Percentiles rank a stretch among this genome's conserved stretches.
Evolutionary conservation across 2,329 filamentous ascomycete species (phyloP).

Genomic region (Fusarium burgessii): DNA sequence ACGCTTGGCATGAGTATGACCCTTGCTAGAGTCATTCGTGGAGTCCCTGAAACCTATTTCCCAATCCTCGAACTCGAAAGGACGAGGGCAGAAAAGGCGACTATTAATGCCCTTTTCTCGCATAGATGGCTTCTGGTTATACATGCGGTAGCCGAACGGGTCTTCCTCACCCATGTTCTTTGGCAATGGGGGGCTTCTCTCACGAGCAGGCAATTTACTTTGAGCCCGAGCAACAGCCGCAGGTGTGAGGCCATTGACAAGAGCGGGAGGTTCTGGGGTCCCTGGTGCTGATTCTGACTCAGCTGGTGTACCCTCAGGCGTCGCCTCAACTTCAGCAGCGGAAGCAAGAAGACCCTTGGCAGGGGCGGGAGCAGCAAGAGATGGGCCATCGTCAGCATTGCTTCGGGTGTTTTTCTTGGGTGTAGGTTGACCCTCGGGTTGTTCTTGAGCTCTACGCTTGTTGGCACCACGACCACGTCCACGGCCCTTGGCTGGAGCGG

Average conservation of each 20-base stretch:
- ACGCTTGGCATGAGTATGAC: constrained; percentile 64
- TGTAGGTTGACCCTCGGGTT: constrained; percentile 62
- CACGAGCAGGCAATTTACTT: constrained; percentile 50
- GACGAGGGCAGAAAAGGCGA: constrained; percentile 62
- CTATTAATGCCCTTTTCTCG: constrained; percentile 62
- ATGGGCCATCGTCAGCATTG: constrained; percentile 48
- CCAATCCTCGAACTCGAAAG: constrained; percentile 62
- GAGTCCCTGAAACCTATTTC: constrained; percentile 72
- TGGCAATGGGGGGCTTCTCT: constrained; percentile 55
- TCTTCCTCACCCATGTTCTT: constrained; percentile 61
- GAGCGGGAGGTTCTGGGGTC: constrained; percentile 51
- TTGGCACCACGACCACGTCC: constrained; percentile 51
- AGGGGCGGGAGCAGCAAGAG: constrained; percentile 46
- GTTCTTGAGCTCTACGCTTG: constrained; percentile 65
- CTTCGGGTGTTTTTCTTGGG: constrained; percentile 61
- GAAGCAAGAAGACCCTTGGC: constrained; percentile 56
- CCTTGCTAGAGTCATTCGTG: constrained; percentile 66
- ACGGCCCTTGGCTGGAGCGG: constrained; percentile 47
- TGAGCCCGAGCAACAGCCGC: constrained; percentile 44
- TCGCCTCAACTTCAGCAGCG: constrained; percentile 52
- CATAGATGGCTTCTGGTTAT: constrained; percentile 55
- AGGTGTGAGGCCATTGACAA: constrained; percentile 45
- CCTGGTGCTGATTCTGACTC: constrained; percentile 54
- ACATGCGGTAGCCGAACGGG: constrained; percentile 63
- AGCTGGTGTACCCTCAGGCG: constrained; percentile 51